Evolutionary conservation across 2,329 filamentous ascomycete genomes (phyloP).

Genomic region (Aurifilum marmelostoma): DNA sequence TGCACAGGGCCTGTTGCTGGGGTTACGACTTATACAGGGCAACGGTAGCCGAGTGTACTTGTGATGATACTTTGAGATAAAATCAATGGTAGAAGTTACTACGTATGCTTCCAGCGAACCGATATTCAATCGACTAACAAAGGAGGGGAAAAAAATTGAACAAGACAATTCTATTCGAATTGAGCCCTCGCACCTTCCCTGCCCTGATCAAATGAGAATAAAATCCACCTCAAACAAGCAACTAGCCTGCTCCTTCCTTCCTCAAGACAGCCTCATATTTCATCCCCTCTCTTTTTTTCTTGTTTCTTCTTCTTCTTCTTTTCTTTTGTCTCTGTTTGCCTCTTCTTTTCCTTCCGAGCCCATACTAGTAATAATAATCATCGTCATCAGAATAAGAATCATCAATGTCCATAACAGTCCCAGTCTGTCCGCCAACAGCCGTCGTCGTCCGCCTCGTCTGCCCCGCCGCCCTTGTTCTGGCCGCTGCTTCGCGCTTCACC

Average conservation of each 20-base stretch:
- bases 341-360: background rate
- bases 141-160: background rate
- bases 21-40: slow-evolving; percentile 3
- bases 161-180: background rate
- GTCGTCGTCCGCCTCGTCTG: background rate
- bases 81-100: background rate
- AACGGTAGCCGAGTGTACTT: background rate
- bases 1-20: slow-evolving; percentile 3
- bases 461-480: background rate
- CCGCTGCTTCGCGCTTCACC: background rate
- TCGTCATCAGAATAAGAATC: background rate
- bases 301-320: background rate
- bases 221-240: background rate
- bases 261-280: background rate
- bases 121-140: background rate
- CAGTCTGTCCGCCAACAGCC: background rate
- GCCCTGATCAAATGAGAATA: background rate
- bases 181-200: background rate
- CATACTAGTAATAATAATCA: background rate
- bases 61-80: background rate
- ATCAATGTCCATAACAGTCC: background rate
- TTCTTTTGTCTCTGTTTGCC: background rate
- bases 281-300: background rate
- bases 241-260: background rate
- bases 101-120: background rate